phyloP scores from a whole-genome alignment of 495 filamentous ascomycete species.

The Barbatosphaeria neglecta region DNA sequence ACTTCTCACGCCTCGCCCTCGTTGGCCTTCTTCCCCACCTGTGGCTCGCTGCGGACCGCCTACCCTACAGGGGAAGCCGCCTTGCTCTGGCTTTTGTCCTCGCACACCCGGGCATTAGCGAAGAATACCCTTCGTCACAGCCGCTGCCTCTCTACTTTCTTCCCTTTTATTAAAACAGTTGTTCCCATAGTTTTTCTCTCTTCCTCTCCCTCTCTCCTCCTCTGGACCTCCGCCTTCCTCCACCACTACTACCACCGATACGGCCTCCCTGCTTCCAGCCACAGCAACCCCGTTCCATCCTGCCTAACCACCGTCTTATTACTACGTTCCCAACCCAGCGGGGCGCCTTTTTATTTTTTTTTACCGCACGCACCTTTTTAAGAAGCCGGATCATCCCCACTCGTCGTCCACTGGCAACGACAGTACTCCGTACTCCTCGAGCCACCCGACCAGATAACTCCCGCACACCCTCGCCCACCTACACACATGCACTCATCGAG shows the following conservation, averaged over 20 bases:
- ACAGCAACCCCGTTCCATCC: not conserved
- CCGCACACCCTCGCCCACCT: not conserved
- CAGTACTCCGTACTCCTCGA: too few relatives aligned
- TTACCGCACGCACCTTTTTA: not conserved
- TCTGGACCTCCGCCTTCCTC: conserved; percentile 9
- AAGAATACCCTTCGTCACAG: conserved; percentile 25
- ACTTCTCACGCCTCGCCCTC: not conserved
- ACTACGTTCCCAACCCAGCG: not conserved
- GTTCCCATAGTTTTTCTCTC: conserved; percentile 10
- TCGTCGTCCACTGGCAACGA: not conserved
- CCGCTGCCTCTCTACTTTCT: conserved; percentile 17
- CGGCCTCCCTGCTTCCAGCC: not conserved
- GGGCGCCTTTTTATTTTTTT: not conserved
- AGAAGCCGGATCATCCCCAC: conserved; percentile 1
- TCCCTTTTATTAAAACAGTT: conserved; percentile 13
- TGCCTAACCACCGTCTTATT: not conserved
- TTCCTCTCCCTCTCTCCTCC: conserved; percentile 1
- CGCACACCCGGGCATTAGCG: conserved; percentile 13
- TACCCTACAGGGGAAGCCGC: not conserved
- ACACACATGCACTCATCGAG: not conserved
- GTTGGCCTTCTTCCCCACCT: not conserved
- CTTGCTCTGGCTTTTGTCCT: not conserved
- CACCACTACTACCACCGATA: conserved; percentile 6
- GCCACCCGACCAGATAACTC: not conserved
- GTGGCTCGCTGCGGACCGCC: not conserved